Evolutionary conservation across 345 rosid genomes (phyloP).

Genomic region (Eucalyptus regnans): DNA sequence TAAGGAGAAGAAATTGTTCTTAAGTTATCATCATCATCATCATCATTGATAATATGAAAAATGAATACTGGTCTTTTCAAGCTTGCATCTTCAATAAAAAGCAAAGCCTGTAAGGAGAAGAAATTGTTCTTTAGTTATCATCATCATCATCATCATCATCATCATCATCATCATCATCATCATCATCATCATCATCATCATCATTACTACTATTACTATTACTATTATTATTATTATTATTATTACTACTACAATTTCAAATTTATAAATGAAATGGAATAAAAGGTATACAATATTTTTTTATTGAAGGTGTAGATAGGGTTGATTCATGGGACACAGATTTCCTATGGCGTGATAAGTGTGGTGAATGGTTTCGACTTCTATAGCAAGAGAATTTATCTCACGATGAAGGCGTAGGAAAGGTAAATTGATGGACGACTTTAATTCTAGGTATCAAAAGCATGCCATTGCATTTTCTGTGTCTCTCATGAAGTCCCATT

Average conservation of each 20-base stretch:
- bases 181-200: accelerated
- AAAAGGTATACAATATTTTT: too few relatives aligned
- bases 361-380: neutral
- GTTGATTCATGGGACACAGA: neutral
- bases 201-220: too few relatives aligned
- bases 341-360: neutral
- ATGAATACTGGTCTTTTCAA: too few relatives aligned
- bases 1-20: too few relatives aligned
- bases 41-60: too few relatives aligned
- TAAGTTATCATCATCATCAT: too few relatives aligned
- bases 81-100: too few relatives aligned
- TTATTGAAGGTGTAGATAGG: neutral
- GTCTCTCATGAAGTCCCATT: neutral
- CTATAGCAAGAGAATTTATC: neutral
- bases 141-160: accelerated
- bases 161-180: accelerated
- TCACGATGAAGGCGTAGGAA: neutral
- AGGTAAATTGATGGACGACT: neutral
- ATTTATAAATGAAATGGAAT: neutral
- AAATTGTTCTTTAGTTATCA: too few relatives aligned
- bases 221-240: too few relatives aligned
- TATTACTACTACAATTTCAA: too few relatives aligned
- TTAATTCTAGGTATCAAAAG: neutral
- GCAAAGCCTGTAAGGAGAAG: too few relatives aligned
- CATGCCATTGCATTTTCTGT: neutral